Conservation (phyloP, 352 stramenopile species). For the Phytophthora megakarya region DNA sequence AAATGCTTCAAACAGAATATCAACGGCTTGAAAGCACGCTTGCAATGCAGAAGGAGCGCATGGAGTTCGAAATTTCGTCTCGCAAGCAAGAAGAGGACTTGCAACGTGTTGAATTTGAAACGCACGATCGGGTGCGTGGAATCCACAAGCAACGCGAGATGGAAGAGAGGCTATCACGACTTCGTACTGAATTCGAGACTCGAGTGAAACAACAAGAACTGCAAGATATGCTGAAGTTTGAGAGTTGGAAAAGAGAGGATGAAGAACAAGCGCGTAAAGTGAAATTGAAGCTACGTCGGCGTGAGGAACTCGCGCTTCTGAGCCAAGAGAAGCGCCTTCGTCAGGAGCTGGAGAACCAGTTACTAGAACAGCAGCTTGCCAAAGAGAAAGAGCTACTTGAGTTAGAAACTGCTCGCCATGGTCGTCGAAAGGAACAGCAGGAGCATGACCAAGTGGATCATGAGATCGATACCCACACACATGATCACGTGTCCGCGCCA, state of each 20-base stretch:
- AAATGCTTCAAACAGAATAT: conserved; percentile 68
- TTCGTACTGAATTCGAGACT: conserved; percentile 77
- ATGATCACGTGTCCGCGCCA: conserved; percentile 14
- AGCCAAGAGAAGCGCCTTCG: conserved; percentile 62
- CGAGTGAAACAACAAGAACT: conserved; percentile 75
- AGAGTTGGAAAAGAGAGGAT: conserved; percentile 77
- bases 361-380: conserved; percentile 42
- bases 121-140: conserved; percentile 58
- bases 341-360: conserved; percentile 55
- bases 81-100: conserved; percentile 80
- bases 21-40: conserved; percentile 58
- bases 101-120: conserved; percentile 72
- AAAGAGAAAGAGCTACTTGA: conserved; percentile 58
- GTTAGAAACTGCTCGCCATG: conserved; percentile 40
- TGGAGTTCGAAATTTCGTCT: conserved; percentile 71
- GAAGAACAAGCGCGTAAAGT: conserved; percentile 45
- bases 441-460: conserved; percentile 36
- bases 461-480: conserved; percentile 23
- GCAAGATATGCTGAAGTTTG: conserved; percentile 68
- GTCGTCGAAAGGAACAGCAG: conserved; percentile 36
- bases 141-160: conserved; percentile 69
- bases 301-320: conserved; percentile 49
- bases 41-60: conserved; percentile 60
- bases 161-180: conserved; percentile 64
- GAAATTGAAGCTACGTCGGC: conserved; percentile 40